Evolutionary conservation across 768 basidiomycete genomes (phyloP).

Genomic region (Rubroboletus pulcherrimus): DNA sequence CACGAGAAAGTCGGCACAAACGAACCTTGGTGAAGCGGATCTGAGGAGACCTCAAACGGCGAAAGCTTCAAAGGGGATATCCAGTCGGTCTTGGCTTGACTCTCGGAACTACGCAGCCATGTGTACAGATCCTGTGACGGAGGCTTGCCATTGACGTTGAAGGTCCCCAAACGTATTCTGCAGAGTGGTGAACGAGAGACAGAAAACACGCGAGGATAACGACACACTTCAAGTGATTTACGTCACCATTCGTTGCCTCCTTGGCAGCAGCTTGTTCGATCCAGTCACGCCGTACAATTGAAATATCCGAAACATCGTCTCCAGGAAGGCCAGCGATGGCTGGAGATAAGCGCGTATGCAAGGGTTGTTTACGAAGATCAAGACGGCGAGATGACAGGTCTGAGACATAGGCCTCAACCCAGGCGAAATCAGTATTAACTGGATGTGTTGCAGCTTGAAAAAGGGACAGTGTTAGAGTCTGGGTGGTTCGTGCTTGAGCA

Average conservation of each 20-base stretch:
- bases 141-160: constrained; percentile 79
- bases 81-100: constrained; percentile 9
- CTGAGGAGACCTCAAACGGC: constrained; percentile 28
- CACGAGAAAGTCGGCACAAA: not conserved
- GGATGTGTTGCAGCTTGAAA: constrained; percentile 12
- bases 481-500: not conserved
- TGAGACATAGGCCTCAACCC: constrained; percentile 16
- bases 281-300: constrained; percentile 62
- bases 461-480: not conserved
- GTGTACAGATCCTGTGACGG: constrained; percentile 69
- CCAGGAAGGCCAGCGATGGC: constrained; percentile 60
- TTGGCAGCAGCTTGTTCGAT: constrained; percentile 43
- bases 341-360: constrained; percentile 53
- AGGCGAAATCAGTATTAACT: constrained; percentile 12
- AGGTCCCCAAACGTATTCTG: constrained; percentile 72
- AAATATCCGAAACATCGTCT: constrained; percentile 58
- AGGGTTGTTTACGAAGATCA: constrained; percentile 50
- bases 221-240: constrained; percentile 23
- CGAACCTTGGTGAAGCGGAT: constrained; percentile 25
- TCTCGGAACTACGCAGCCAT: constrained; percentile 49
- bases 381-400: constrained; percentile 4
- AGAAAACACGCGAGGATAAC: not conserved
- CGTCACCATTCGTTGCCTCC: constrained; percentile 24
- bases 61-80: constrained; percentile 38
- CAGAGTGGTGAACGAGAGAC: not conserved